A percentile compares a stretch with the other conserved stretches of the same genome.
Conservation (phyloP, 176 grass and related monocot genomes). For the Poa annua region DNA sequence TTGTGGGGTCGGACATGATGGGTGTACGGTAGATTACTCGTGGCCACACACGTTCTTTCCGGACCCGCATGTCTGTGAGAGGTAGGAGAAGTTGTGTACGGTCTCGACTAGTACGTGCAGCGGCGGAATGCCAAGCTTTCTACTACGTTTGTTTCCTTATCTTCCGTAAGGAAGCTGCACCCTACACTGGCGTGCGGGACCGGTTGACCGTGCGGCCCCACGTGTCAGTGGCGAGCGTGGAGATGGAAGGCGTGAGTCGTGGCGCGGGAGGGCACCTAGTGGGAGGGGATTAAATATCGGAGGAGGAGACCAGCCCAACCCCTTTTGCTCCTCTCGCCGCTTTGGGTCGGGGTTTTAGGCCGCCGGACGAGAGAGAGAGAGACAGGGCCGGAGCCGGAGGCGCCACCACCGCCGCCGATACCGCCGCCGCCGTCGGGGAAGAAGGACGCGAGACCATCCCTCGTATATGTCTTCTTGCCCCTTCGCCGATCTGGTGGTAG, state of each 20-base stretch:
- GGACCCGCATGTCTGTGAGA: background rate
- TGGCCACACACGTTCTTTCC: rapidly evolving
- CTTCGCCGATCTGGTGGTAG: slow-evolving; percentile 66
- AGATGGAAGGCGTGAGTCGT: rapidly evolving
- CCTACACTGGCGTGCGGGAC: background rate
- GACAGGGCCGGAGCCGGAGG: too few relatives aligned
- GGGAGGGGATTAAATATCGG: slow-evolving; percentile 61
- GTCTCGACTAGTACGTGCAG: background rate
- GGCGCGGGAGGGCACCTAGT: background rate
- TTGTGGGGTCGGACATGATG: rapidly evolving
- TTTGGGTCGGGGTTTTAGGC: slow-evolving; percentile 85
- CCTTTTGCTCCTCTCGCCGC: slow-evolving; percentile 59
- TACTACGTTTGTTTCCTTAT: background rate
- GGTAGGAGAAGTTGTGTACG: background rate
- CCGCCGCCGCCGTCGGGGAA: slow-evolving; percentile 33
- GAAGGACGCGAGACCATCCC: slow-evolving; percentile 10
- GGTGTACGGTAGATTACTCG: background rate
- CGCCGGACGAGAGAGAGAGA: background rate
- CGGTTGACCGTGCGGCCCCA: rapidly evolving
- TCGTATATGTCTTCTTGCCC: slow-evolving; percentile 87
- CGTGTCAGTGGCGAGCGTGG: rapidly evolving
- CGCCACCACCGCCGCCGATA: slow-evolving; percentile 51
- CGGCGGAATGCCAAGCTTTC: background rate
- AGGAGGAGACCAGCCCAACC: background rate
- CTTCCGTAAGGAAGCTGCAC: rapidly evolving